Evolutionary conservation across 768 basidiomycete species (phyloP), one percentile per base, ranked within the genome.

Genomic region (Leccinum pellstonianum): DNA sequence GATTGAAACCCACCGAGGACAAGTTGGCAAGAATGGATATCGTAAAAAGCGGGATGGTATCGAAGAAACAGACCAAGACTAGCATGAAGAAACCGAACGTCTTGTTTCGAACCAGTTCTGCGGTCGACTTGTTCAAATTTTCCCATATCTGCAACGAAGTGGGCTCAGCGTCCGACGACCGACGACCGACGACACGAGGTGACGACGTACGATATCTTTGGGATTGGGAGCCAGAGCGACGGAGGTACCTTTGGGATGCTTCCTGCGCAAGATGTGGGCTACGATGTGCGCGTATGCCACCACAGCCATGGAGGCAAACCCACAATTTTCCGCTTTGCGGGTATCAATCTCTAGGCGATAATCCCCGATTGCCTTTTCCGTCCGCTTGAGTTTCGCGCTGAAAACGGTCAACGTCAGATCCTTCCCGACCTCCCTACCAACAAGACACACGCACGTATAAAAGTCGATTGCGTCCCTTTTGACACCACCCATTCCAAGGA

Each of bases 11-110:
- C 66, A 93, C 89, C 41, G 88, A 82, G 53, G 87, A 82, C 78
- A 99, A 80, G 77, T 99, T 98, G 65, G 97, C 94, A 54, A 97
- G 78, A 62, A 93, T 78, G 12, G 96, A 95, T 63, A 98, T 94
- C 63, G 92, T 77, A 69, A 95, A 84, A 17, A 99, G 78, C 19
- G 97, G 97, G 10, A 96, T 79, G 37, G 95, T 98, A 79, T 99
- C 95, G 79, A 98, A 85, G 78, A 94, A 95, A 74, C 93, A 95
- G 52, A 98, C 85, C 31, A 85, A 67, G 21, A 81, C 77, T 55
- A 99, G 82, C 74, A 89, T 82, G 38, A 89, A 60, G 75, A 92
- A 91, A n/a, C 97, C 96, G 25, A 90, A 75, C 33, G 80, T 75
- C 66, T 81, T 83, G 73, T 90, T 89, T 41, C 86, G 81, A 25